A percentile compares a stretch with the other conserved stretches of the same genome.
Conservation (phyloP, 169 alveolate genomes). For the Neospora caninum region DNA sequence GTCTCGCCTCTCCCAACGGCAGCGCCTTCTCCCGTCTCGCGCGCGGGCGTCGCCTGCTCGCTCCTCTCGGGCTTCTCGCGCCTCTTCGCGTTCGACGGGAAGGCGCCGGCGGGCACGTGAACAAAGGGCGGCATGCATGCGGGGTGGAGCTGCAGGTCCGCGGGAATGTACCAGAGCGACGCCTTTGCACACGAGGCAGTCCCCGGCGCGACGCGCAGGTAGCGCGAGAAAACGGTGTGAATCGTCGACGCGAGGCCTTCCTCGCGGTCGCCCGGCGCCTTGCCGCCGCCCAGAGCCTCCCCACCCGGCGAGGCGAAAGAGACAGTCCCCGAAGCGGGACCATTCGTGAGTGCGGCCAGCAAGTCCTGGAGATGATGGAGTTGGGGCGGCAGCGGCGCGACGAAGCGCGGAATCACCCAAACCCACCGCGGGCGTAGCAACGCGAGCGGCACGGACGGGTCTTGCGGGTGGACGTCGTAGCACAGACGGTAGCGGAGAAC, state of each 20-base stretch:
- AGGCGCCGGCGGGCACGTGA: background rate
- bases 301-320: background rate
- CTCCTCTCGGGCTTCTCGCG: background rate
- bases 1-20: background rate
- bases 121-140: conserved; percentile 29
- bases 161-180: conserved; percentile 26
- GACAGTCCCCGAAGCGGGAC: background rate
- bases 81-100: background rate
- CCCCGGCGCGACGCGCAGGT: conserved; percentile 33
- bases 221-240: conserved; percentile 12
- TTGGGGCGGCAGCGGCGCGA: conserved; percentile 43
- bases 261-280: background rate
- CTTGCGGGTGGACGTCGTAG: conserved; percentile 62
- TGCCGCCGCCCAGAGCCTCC: background rate
- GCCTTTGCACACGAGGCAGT: background rate
- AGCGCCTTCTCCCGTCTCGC: background rate
- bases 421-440: conserved; percentile 57
- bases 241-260: background rate
- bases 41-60: background rate
- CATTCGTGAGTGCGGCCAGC: conserved; percentile 1
- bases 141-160: conserved; percentile 21
- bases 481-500: conserved; percentile 51
- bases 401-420: conserved; percentile 56
- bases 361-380: conserved; percentile 49
- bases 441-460: conserved; percentile 28